These are phyloP conservation scores for Corchorus capsularis DNA, from an alignment of 345 rosid genomes.

Conservation along the genomic window DNA sequence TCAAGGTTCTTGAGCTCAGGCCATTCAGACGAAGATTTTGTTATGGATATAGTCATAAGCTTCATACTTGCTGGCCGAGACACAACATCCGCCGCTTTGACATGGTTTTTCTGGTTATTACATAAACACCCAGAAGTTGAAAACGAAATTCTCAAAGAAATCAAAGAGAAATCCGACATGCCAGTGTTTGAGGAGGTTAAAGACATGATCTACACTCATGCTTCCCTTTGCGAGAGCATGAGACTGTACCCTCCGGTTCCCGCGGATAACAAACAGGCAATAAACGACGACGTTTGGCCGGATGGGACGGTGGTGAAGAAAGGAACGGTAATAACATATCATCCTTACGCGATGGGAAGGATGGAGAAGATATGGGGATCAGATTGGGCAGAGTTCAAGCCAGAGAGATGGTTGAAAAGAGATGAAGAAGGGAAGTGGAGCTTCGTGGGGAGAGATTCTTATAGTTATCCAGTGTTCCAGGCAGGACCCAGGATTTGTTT, in stretches of 20 bases:
- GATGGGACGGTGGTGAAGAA: conserved; percentile 57
- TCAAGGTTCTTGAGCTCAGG: conserved; percentile 55
- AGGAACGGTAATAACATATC: conserved; percentile 42
- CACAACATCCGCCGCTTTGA: conserved; percentile 60
- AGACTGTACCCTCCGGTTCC: conserved; percentile 70
- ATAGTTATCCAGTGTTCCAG: conserved; percentile 43
- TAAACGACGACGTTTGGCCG: conserved; percentile 35
- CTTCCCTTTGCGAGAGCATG: conserved; percentile 54
- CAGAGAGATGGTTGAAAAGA: conserved; percentile 47
- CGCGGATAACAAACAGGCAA: conserved; percentile 38
- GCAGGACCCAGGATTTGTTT: conserved; percentile 55
- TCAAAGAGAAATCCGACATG: conserved; percentile 25
- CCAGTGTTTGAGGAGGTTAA: conserved; percentile 39
- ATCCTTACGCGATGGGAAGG: conserved; percentile 57
- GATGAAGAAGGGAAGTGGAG: conserved; percentile 43
- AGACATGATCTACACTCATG: conserved; percentile 63
- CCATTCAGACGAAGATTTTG: conserved; percentile 46
- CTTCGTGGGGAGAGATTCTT: conserved; percentile 43
- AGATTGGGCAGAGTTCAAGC: conserved; percentile 50
- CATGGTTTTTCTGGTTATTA: conserved; percentile 65
- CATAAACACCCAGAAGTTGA: conserved; percentile 33
- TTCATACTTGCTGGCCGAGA: conserved; percentile 61
- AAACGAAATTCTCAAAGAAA: conserved; percentile 42
- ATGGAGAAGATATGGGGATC: conserved; percentile 47
- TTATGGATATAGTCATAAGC: conserved; percentile 54